Percentiles rank a stretch among this genome's conserved stretches.
Conservation (phyloP, 73 alveolate genomes). For the Durusdinium trenchii region DNA sequence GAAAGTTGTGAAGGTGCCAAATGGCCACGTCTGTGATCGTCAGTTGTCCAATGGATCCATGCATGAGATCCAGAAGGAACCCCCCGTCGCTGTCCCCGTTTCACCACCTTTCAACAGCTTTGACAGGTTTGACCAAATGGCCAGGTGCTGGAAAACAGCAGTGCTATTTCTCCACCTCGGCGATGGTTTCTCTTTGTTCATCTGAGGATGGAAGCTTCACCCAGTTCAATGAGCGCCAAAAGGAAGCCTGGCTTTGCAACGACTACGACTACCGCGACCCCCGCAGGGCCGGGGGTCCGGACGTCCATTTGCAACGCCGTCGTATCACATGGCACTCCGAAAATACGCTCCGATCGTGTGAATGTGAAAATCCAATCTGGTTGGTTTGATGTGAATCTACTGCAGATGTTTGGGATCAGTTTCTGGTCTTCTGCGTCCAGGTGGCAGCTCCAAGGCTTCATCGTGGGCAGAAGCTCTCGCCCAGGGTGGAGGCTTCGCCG, state of each 20-base stretch:
- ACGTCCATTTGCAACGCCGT: neutral
- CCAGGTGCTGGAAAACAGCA: neutral
- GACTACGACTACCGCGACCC: constrained; percentile 83
- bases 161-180: neutral
- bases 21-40: too few relatives aligned
- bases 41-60: neutral
- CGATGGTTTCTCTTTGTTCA: neutral
- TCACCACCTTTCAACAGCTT: neutral
- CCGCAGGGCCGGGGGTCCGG: constrained; percentile 33
- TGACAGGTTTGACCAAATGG: too few relatives aligned
- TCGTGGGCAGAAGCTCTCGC: constrained; percentile 63
- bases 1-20: too few relatives aligned
- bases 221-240: constrained; percentile 94
- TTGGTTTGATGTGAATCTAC: neutral
- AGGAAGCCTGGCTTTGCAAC: constrained; percentile 93
- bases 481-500: constrained; percentile 42
- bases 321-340: neutral
- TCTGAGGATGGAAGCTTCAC: constrained; percentile 84
- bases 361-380: neutral
- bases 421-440: neutral
- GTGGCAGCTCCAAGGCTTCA: constrained; percentile 74
- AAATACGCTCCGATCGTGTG: neutral
- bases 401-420: neutral
- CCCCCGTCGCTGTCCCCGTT: neutral
- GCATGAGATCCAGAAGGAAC: neutral